Evolutionary conservation across 1,284 basidiomycete genomes (phyloP).

Genomic region (Trichosporon inkin): DNA sequence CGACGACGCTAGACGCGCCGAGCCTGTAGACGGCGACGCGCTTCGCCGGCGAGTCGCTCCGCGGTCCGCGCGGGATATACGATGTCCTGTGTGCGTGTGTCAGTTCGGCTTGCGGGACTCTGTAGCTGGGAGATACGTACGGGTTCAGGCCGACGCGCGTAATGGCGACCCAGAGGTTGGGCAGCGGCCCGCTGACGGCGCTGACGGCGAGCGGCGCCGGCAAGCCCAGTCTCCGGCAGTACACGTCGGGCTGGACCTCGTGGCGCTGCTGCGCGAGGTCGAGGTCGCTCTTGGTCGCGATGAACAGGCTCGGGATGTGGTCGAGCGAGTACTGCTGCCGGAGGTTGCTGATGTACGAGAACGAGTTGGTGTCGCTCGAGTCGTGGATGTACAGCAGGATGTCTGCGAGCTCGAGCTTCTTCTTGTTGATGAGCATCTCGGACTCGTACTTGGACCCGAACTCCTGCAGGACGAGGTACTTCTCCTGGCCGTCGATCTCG

Average conservation of each 20-base stretch:
- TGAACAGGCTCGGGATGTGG: constrained; percentile 89
- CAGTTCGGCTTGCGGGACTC: background rate
- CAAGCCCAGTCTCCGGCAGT: constrained; percentile 76
- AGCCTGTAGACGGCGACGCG: constrained; percentile 33
- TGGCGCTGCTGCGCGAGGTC: constrained; percentile 95
- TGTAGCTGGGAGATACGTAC: constrained; percentile 26
- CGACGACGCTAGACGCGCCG: constrained; percentile 28
- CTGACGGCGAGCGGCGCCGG: constrained; percentile 88
- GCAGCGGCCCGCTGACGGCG: constrained; percentile 61
- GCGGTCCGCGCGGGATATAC: constrained; percentile 43
- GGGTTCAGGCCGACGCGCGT: constrained; percentile 48
- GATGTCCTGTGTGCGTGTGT: constrained; percentile 30
- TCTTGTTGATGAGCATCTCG: constrained; percentile 80
- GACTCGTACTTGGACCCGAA: constrained; percentile 93
- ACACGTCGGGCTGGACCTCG: constrained; percentile 97
- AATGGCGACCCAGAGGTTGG: constrained; percentile 48
- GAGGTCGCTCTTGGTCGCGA: constrained; percentile 97
- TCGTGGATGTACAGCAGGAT: constrained; percentile 95
- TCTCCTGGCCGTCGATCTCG: constrained; percentile 89
- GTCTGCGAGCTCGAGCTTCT: constrained; percentile 87
- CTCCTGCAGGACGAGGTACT: constrained; percentile 94
- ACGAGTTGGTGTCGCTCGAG: constrained; percentile 97
- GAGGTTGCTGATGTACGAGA: constrained; percentile 95
- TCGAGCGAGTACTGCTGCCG: constrained; percentile 96
- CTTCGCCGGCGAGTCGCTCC: constrained; percentile 34